Conservation (phyloP, 495 filamentous ascomycete genomes). For the Talaromyces proteolyticus region DNA sequence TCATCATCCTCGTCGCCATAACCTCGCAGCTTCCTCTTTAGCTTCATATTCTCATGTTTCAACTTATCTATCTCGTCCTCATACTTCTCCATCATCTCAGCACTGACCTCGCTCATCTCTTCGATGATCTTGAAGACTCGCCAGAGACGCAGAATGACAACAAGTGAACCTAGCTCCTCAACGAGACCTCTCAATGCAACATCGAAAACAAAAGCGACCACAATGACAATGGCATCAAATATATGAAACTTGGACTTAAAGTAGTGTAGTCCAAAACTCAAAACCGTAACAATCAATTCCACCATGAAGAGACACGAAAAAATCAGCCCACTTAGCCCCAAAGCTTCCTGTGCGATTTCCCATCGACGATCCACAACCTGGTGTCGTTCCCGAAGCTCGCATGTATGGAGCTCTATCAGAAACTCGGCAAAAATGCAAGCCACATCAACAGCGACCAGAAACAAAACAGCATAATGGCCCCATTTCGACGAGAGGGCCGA, state of each 20-base stretch:
- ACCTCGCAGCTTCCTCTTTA: constrained; percentile 27
- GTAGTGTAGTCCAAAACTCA: constrained; percentile 51
- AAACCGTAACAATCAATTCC: constrained; percentile 49
- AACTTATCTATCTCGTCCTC: constrained; percentile 32
- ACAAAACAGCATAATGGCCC: constrained; percentile 53
- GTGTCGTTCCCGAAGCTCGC: constrained; percentile 36
- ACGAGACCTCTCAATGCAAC: constrained; percentile 48
- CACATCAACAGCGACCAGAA: constrained; percentile 51
- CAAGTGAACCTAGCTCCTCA: constrained; percentile 56
- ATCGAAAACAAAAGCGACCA: constrained; percentile 54
- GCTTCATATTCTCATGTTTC: constrained; percentile 37
- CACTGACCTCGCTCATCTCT: constrained; percentile 52
- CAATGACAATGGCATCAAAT: constrained; percentile 59
- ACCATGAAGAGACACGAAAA: constrained; percentile 57
- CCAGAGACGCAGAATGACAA: constrained; percentile 61
- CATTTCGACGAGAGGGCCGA: constrained; percentile 45
- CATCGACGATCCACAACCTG: constrained; percentile 10
- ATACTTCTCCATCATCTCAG: constrained; percentile 46
- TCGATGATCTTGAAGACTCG: constrained; percentile 64
- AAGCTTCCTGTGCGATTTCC: constrained; percentile 26
- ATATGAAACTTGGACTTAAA: constrained; percentile 55
- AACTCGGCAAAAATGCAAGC: constrained; percentile 56
- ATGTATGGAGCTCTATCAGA: constrained; percentile 54
- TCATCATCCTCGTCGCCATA: constrained; percentile 9
- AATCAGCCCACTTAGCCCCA: constrained; percentile 39